Base-by-base conservation (phyloP, 163 green algal species). In the Scenedesmus sp. region DNA sequence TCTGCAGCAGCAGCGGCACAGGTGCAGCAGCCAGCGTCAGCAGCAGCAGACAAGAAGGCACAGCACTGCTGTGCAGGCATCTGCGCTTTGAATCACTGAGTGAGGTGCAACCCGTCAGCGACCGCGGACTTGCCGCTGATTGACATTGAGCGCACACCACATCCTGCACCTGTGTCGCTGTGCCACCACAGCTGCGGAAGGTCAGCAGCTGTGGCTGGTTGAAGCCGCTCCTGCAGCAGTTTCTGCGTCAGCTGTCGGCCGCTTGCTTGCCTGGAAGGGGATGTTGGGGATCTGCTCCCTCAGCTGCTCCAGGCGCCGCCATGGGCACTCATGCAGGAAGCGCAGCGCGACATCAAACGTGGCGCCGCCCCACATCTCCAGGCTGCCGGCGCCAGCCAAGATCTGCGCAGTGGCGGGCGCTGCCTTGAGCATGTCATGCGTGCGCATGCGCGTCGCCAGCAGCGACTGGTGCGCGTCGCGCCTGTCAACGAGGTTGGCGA, bases 401-500 rank as follows among this genome's bases (percentile, higher is more conserved):
- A 97, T 93, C 82, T 94, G 84, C 33, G 95, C 89, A 15, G 96
- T 98, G 89, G 95, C 94, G 37, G 93, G 90, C 10, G 96, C 96
- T 26, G 93, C 94, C 83, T 95, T 96, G 5, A 98, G 91, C 93
- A 99, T 96, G 96, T 99, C 97, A 83, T 96, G 93, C 0, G 97
- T 99, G 89, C 97, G 95, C 94, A 99, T 97, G 86, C 97, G 96
- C 0, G 97, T 99, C 24, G 97, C 97, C 56, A 99, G 94, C 81
- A 99, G 94, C n/a, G 93, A 97, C 94, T 99, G 97, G 93, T 99
- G 97, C 0, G 97, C 97, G 92, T 99, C 97, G n/a, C 97, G 95
- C 96, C 95, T 97, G 93, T 2, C 20, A 70, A 37, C 3, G 83
- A 24, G 16, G 22, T 13, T 26, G 44, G 26, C 16, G 51, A 10